Evolutionary conservation across 2,329 filamentous ascomycete genomes (phyloP).

Genomic region (Penicillium expansum): DNA sequence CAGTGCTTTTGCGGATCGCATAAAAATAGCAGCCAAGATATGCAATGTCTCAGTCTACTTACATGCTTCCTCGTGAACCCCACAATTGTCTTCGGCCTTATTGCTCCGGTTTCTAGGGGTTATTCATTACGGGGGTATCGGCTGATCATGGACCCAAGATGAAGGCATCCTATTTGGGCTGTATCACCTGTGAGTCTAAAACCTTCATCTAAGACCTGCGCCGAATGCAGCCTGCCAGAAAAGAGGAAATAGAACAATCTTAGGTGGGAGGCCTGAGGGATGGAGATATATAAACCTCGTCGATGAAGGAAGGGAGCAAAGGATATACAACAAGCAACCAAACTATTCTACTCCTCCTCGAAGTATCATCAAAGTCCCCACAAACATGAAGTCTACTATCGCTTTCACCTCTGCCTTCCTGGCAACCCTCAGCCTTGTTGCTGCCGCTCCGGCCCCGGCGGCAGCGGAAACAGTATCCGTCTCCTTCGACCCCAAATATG

Average conservation of each 20-base stretch:
- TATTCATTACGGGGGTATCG: not conserved
- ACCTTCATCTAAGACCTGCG: conserved; percentile 23
- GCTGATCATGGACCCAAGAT: not conserved
- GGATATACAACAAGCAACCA: conserved; percentile 2
- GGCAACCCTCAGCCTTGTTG: conserved; percentile 22
- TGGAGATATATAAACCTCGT: conserved; percentile 15
- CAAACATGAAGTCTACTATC: conserved; percentile 29
- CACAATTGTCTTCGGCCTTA: conserved; percentile 7
- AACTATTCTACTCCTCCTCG: not conserved
- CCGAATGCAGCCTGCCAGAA: conserved; percentile 1
- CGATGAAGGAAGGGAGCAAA: not conserved
- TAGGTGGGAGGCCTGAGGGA: not conserved
- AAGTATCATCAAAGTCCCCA: not conserved
- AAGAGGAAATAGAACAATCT: conserved; percentile 12
- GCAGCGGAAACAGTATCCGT: conserved; percentile 46
- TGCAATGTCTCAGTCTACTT: conserved; percentile 18
- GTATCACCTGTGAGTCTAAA: conserved; percentile 16
- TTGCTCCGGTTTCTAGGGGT: not conserved
- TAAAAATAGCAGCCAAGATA: conserved; percentile 6
- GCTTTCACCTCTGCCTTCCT: conserved; percentile 21
- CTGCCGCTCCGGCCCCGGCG: conserved; percentile 23
- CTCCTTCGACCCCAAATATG: conserved; percentile 71
- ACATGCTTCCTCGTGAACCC: conserved; percentile 3
- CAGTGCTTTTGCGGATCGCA: not conserved
- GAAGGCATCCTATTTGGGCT: not conserved